Percentiles rank a stretch among this genome's conserved stretches.
Conservation (phyloP, 306 rosid genomes). For the Arachis stenosperma region DNA sequence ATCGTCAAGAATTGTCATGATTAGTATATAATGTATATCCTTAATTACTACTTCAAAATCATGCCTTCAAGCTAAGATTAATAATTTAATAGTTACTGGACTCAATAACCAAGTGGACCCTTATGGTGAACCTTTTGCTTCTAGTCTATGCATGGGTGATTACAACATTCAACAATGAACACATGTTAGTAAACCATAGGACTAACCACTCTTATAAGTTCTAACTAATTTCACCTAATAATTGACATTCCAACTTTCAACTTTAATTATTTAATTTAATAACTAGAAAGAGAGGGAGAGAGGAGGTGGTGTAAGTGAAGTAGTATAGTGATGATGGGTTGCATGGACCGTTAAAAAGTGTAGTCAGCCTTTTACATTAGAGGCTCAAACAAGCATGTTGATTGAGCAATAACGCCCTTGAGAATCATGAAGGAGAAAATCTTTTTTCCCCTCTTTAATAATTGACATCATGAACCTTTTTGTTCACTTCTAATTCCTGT, state of each 20-base stretch:
- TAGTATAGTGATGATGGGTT: slow-evolving; percentile 45
- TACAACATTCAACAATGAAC: not conserved
- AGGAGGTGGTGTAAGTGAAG: slow-evolving; percentile 28
- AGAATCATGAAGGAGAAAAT: slow-evolving; percentile 34
- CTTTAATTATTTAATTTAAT: slow-evolving; percentile 29
- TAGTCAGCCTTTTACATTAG: slow-evolving; percentile 45
- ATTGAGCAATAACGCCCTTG: slow-evolving; percentile 37
- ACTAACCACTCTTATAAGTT: not conserved
- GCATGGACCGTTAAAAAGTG: slow-evolving; percentile 44
- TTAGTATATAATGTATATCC: not conserved
- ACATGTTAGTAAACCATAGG: not conserved
- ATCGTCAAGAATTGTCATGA: not conserved
- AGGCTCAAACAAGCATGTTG: slow-evolving; percentile 67
- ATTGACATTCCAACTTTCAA: slow-evolving; percentile 30
- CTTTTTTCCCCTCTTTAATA: slow-evolving; percentile 34
- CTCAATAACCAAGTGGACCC: slow-evolving; percentile 43
- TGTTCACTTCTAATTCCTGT: slow-evolving; percentile 41
- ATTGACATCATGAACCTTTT: slow-evolving; percentile 53
- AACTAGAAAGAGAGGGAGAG: slow-evolving; percentile 11
- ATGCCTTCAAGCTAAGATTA: slow-evolving; percentile 36
- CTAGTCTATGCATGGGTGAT: slow-evolving; percentile 16
- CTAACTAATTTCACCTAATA: slow-evolving; percentile 9
- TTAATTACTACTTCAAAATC: slow-evolving; percentile 43
- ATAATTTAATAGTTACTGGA: slow-evolving; percentile 25
- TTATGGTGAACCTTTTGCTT: slow-evolving; percentile 41